Conservation (phyloP, 1,139 yeast genomes). For the Candida gigantensis region DNA sequence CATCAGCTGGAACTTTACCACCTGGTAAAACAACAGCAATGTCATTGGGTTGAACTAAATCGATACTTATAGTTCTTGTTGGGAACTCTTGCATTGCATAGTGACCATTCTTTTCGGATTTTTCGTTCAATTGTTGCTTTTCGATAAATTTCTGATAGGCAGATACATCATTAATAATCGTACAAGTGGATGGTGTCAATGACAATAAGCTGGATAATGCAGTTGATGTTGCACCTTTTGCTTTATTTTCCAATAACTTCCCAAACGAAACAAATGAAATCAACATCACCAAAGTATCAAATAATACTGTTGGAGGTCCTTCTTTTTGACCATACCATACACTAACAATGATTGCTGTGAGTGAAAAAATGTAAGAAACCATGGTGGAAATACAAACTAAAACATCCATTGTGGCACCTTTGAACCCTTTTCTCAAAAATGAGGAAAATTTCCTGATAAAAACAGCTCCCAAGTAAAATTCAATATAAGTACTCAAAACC, state of each 20-base stretch:
- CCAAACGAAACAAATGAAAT: constrained; percentile 83
- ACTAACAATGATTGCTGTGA: constrained; percentile 55
- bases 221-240: constrained; percentile 90
- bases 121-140: constrained; percentile 11
- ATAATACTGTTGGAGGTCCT: constrained; percentile 69
- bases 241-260: constrained; percentile 86
- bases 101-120: constrained; percentile 5
- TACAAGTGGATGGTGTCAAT: constrained; percentile 77
- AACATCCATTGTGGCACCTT: constrained; percentile 90
- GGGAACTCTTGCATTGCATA: constrained; percentile 19
- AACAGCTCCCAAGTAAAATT: constrained; percentile 62
- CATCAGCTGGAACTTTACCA: constrained; percentile 89
- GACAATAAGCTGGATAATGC: constrained; percentile 81
- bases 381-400: constrained; percentile 81
- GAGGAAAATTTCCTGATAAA: constrained; percentile 66
- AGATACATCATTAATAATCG: constrained; percentile 50
- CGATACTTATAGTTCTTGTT: constrained; percentile 56
- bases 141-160: constrained; percentile 25
- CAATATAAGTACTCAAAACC: constrained; percentile 63
- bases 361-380: constrained; percentile 74
- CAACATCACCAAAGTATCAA: constrained; percentile 88
- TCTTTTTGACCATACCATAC: constrained; percentile 35
- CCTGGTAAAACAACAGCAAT: constrained; percentile 82
- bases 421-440: constrained; percentile 64
- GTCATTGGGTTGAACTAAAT: constrained; percentile 75